These are phyloP conservation scores for Arthromyces matolae DNA, from an alignment of 768 basidiomycete genomes.

Conservation along the genomic window DNA sequence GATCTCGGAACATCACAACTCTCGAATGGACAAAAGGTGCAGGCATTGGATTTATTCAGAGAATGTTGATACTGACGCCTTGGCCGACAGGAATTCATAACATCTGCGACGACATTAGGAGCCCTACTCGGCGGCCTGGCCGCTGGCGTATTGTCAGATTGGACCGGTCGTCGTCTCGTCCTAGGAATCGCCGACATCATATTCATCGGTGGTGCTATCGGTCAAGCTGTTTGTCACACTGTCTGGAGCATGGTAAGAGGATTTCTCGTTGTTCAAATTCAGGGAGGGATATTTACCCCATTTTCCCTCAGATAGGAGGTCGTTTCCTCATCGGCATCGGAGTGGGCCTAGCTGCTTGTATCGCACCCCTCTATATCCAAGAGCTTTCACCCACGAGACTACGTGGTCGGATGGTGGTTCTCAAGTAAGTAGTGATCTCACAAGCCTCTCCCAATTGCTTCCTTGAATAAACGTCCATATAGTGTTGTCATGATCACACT, in stretches of 20 bases:
- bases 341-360: constrained; percentile 72
- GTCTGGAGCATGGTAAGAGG: constrained; percentile 70
- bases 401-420: constrained; percentile 73
- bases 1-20: constrained; percentile 59
- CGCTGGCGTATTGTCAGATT: constrained; percentile 68
- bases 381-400: constrained; percentile 74
- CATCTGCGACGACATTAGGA: constrained; percentile 73
- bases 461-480: no score
- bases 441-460: no score
- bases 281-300: no score
- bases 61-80: background rate
- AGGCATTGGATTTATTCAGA: background rate
- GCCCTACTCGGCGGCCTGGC: constrained; percentile 72
- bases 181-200: constrained; percentile 65
- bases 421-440: constrained; percentile 62
- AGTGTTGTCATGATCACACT: no score
- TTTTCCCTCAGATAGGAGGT: constrained; percentile 71
- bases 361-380: constrained; percentile 81
- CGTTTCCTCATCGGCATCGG: constrained; percentile 74
- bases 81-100: constrained; percentile 65
- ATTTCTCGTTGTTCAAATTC: constrained; percentile 5
- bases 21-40: constrained; percentile 62
- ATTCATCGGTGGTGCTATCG: constrained; percentile 72
- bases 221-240: constrained; percentile 64
- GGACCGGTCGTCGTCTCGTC: constrained; percentile 62